Evolutionary conservation across 495 filamentous ascomycete species (phyloP).

Genomic region (Podospora bellae-mahoneyi): DNA sequence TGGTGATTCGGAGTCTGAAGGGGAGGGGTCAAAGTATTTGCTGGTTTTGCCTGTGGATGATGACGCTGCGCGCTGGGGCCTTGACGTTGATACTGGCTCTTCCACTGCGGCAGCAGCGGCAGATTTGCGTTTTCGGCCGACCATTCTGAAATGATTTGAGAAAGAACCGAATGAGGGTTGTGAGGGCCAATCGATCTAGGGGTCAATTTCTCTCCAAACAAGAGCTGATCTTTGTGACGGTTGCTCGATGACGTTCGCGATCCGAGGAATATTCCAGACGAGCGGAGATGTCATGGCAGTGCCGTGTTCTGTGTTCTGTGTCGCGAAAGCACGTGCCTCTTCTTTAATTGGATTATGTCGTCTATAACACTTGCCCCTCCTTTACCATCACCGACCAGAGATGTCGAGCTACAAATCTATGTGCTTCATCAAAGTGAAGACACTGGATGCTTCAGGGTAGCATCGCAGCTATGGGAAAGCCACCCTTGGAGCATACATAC

Average conservation of each 20-base stretch:
- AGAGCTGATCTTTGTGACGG: neutral
- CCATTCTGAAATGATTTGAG: conserved; percentile 11
- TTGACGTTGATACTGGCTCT: conserved; percentile 7
- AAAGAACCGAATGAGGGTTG: neutral
- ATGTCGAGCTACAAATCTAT: no score
- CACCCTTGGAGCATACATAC: neutral
- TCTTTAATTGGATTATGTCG: conserved; percentile 12
- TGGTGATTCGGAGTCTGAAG: conserved; percentile 19
- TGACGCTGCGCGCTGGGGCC: conserved; percentile 36
- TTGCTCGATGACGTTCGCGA: conserved; percentile 9
- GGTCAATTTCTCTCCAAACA: neutral
- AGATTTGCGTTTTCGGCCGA: conserved; percentile 23
- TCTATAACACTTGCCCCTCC: neutral
- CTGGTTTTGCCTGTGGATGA: conserved; percentile 33
- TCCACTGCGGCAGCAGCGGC: conserved; percentile 6
- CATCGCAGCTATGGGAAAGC: no score
- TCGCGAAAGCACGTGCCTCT: conserved; percentile 21
- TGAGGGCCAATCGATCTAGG: neutral
- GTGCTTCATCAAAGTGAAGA: no score
- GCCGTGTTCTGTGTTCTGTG: neutral
- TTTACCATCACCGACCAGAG: neutral
- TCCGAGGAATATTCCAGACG: neutral
- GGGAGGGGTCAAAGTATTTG: conserved; percentile 35
- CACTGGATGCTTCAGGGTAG: no score
- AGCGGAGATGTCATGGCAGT: neutral